These are phyloP conservation scores for Citrus reticulata DNA, from an alignment of 345 rosid species.

Conservation along the genomic window DNA sequence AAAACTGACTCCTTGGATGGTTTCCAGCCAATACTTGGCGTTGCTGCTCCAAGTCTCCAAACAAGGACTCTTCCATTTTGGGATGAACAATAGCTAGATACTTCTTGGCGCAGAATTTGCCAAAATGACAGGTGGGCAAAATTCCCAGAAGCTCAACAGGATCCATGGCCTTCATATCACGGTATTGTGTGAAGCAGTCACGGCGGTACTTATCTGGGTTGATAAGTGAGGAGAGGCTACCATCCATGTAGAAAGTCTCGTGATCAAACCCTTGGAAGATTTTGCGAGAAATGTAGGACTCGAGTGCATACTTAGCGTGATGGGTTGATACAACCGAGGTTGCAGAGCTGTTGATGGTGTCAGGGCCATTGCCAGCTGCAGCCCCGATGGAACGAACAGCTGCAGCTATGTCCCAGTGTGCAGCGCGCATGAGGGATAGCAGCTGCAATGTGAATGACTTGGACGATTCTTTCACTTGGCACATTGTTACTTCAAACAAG, in stretches of 20 bases:
- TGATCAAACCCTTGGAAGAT: constrained; percentile 87
- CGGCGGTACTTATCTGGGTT: constrained; percentile 79
- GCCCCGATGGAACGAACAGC: constrained; percentile 93
- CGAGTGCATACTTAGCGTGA: constrained; percentile 80
- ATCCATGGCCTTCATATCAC: constrained; percentile 95
- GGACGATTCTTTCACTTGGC: constrained; percentile 69
- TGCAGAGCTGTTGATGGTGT: constrained; percentile 25
- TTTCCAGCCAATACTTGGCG: constrained; percentile 58
- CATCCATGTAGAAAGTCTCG: constrained; percentile 91
- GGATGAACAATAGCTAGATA: constrained; percentile 82
- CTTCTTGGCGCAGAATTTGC: constrained; percentile 83
- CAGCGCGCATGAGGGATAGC: constrained; percentile 80
- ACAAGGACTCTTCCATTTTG: constrained; percentile 93
- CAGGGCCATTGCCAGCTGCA: constrained; percentile 26
- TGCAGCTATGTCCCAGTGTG: constrained; percentile 92
- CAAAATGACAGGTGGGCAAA: constrained; percentile 80
- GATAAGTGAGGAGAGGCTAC: constrained; percentile 76
- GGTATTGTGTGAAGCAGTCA: constrained; percentile 78
- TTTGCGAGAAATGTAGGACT: constrained; percentile 72
- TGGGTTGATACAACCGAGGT: constrained; percentile 54
- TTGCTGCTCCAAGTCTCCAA: constrained; percentile 75
- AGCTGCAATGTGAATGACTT: constrained; percentile 76
- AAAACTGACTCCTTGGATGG: constrained; percentile 85
- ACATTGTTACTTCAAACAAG: constrained; percentile 63
- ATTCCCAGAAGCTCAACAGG: constrained; percentile 85